Base-by-base conservation (phyloP, 495 filamentous ascomycete genomes). In the Penicillium chermesinum region DNA sequence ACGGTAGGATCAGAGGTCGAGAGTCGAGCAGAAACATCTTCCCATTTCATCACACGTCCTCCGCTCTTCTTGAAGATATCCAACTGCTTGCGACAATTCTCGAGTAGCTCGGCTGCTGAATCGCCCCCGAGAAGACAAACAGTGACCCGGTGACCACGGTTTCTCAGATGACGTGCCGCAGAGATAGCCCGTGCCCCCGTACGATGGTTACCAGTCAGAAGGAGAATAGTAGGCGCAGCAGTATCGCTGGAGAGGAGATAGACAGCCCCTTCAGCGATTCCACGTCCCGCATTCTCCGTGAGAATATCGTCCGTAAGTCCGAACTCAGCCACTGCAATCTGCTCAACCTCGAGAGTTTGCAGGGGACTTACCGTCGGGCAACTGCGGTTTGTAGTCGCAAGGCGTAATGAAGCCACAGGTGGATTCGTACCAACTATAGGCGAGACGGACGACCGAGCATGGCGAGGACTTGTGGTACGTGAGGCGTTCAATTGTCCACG, bases 311-410 rank as follows among this genome's bases (percentile, higher is more conserved):
- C 87, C 0, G 85, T 86, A 36, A 98, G 71, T 3, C 88, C 89
- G 50, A 93, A 81, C 50, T 95, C 89, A 18, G 82, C 78, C 34
- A 87, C 81, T 0, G 89, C 88, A 43, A 91, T 83, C 53, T 90
- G 89, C 65, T 98, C 93, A 18, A 96, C 77, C 50, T 91, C 89
- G 25, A 91, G 79, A 73, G 94, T 91, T 58, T 91, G 88, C 25
- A 91, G 65, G 14, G 91, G 87, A 41, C 83, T 87, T 46, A 96
- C 81, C 12, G 85, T 81, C 38, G 91, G 88, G 50, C 91, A 87
- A 48, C 79, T 80, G 32, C 84, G 73, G 58, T 86, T 85, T 3
- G 82, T 83, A 13, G 79, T 77, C 8, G 80, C 64, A 17, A 81
- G 61, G 14, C 73, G 66, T 15, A 83, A 63, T 17, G 63, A 67